Base-by-base conservation (phyloP, 2,329 filamentous ascomycete genomes). In the Cercospora canescens region DNA sequence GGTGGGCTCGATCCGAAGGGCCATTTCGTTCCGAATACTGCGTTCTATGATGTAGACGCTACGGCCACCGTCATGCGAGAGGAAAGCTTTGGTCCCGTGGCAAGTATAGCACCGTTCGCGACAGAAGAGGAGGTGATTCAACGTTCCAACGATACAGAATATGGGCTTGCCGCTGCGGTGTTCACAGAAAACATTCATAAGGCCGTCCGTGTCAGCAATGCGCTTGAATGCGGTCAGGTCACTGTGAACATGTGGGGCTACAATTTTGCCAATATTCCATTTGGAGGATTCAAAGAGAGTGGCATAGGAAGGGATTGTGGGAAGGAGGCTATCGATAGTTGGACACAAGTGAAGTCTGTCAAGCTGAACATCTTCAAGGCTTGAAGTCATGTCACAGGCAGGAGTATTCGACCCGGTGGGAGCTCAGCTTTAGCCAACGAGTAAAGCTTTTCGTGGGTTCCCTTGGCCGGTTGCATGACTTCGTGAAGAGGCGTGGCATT, bases 41-140 rank as follows among this genome's bases (percentile, higher is more conserved):
- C 41, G 3, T 48, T 48, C 14, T 4, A 4, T 16, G 41, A 48
- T 18, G 41, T 48, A 18, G 14, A 11, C 8, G 41, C 41, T 48
- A 11, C 16, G 2, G 41, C 41, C 18, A 48, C 41, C 7, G 21
- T 48, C 41, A 48, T 48, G 41, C 7, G 41, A 48, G 88, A 85
- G 1, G 92, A 95, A 79, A 90, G 87, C 2, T 96, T 96, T 72
- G 92, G 91, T 0, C 92, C 92, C 0, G 87, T 86, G 0, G 90
- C 93, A 1, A 88, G 87, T n/a, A 74, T 95, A n/a, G 85, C 89
- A 14, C 82, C 85, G 26, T 84, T 94, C 35, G 83, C 78, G 14
- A 71, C 60, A 60, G 70, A 79, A 63, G 70, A 74, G n/a, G 78
- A 79, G 61, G 75, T 80, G 41, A 67, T 79, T 4, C 73, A 74